These are phyloP conservation scores for Stereocaulon alpinum DNA, from an alignment of 495 filamentous ascomycete genomes.

Conservation along the genomic window DNA sequence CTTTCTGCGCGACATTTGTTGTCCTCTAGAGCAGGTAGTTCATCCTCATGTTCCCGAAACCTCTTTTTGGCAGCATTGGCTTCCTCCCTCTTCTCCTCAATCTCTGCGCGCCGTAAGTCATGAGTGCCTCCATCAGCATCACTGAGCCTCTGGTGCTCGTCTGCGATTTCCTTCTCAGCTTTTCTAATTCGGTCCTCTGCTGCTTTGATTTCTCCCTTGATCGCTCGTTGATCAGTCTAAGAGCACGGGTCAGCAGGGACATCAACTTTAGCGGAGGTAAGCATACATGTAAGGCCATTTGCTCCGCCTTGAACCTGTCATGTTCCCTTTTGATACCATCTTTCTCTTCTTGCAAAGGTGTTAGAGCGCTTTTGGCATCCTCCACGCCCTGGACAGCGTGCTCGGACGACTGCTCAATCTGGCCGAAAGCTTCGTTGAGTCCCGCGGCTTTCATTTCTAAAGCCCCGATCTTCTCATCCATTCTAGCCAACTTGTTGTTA, in stretches of 20 bases:
- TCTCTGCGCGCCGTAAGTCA: slow-evolving; percentile 37
- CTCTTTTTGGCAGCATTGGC: slow-evolving; percentile 27
- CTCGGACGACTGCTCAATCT: slow-evolving; percentile 37
- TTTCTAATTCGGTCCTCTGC: slow-evolving; percentile 34
- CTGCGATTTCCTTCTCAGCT: slow-evolving; percentile 31
- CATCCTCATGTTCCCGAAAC: slow-evolving; percentile 28
- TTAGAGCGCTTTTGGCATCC: slow-evolving; percentile 39
- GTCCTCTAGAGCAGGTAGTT: slow-evolving; percentile 23
- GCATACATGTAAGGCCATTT: slow-evolving; percentile 38
- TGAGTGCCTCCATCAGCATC: slow-evolving; percentile 45
- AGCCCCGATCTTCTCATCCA: slow-evolving; percentile 32
- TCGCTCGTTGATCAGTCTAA: slow-evolving; percentile 43
- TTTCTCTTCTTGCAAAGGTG: slow-evolving; percentile 35
- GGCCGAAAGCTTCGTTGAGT: slow-evolving; percentile 35
- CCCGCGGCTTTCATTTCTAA: slow-evolving; percentile 32
- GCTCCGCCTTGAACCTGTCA: slow-evolving; percentile 34
- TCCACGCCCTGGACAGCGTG: slow-evolving; percentile 45
- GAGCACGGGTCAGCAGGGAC: slow-evolving; percentile 17
- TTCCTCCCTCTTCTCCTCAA: slow-evolving; percentile 31
- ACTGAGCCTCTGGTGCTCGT: slow-evolving; percentile 41
- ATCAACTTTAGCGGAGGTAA: neutral
- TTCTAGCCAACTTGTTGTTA: slow-evolving; percentile 27
- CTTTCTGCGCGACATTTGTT: slow-evolving; percentile 32
- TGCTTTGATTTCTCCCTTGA: slow-evolving; percentile 36
- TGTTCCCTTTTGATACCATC: slow-evolving; percentile 31